Conservation (phyloP, 495 filamentous ascomycete species). For the Penicillium alfredii region DNA sequence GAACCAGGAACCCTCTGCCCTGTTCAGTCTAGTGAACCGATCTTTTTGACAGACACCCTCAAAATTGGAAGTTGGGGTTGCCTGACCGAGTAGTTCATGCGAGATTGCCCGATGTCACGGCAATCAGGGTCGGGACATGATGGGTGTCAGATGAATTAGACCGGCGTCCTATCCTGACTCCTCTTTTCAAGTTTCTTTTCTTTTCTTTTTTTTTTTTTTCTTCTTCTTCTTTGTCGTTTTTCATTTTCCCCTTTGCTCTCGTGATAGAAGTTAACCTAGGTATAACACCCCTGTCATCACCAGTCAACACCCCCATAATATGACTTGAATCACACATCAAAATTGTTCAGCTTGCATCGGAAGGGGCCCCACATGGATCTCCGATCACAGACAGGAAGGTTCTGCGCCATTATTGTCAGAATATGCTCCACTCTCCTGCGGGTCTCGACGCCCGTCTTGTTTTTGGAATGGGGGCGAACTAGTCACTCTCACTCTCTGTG, state of each 20-base stretch:
- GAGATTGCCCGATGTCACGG: constrained; percentile 6
- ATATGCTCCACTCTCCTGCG: neutral
- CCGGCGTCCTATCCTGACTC: too few species aligned
- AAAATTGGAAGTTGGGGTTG: neutral
- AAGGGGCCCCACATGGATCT: constrained; percentile 10
- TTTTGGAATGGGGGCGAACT: neutral
- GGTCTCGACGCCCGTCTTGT: neutral
- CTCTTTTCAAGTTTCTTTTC: too few species aligned
- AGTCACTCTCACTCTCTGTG: neutral
- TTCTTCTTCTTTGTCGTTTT: too few species aligned
- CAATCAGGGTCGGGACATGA: constrained; percentile 1
- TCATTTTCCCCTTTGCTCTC: too few species aligned
- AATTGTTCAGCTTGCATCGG: constrained; percentile 1
- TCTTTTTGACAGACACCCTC: too few species aligned
- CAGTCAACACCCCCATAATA: too few species aligned
- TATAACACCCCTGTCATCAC: too few species aligned
- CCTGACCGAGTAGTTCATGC: too few species aligned
- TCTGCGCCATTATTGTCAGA: neutral
- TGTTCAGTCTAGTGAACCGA: too few species aligned
- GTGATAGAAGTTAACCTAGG: too few species aligned
- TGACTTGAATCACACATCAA: constrained; percentile 1
- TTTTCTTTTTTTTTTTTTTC: too few species aligned
- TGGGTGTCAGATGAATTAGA: constrained; percentile 9
- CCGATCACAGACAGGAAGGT: constrained; percentile 5
- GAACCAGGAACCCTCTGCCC: neutral